Evolutionary conservation across 163 green algal species (phyloP).

Genomic region (Scenedesmus sp.): DNA sequence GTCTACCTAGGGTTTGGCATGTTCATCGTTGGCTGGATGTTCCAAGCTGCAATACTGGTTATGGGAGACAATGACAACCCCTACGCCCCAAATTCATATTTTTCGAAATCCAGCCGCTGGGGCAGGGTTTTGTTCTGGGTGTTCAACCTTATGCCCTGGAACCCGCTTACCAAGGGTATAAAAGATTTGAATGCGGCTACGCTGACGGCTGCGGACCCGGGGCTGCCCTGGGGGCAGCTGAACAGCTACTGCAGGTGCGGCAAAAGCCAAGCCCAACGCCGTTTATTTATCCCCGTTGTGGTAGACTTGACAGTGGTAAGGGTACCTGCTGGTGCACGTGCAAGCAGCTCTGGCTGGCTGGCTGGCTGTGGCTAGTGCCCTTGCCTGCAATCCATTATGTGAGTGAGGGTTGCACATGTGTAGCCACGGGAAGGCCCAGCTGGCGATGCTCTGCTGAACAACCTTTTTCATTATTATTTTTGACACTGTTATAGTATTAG

Average conservation of each 20-base stretch:
- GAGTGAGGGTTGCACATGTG: no score
- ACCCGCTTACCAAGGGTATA: constrained; percentile 88
- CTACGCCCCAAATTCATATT: constrained; percentile 67
- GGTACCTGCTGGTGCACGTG: no score
- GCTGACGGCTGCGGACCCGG: constrained; percentile 7
- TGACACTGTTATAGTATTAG: no score
- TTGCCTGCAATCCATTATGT: no score
- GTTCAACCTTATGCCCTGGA: constrained; percentile 83
- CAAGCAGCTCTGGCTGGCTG: no score
- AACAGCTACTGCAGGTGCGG: constrained; percentile 77
- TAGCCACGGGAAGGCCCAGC: no score
- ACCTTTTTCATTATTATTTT: no score
- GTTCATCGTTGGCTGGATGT: constrained; percentile 93
- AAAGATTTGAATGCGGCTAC: constrained; percentile 86
- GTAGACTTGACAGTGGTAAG: no score
- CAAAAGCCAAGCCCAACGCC: constrained; percentile 44
- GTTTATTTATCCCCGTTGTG: no score
- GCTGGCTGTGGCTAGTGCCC: no score
- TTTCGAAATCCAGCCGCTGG: constrained; percentile 20
- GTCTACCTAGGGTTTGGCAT: constrained; percentile 92
- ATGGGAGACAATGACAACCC: no score
- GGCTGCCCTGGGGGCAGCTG: constrained; percentile 70
- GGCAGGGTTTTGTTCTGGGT: constrained; percentile 49
- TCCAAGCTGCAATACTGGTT: constrained; percentile 77
- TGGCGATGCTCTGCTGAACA: no score